Base-by-base conservation (phyloP, 139 green algal species). In the Chlamydomonas eustigma region DNA sequence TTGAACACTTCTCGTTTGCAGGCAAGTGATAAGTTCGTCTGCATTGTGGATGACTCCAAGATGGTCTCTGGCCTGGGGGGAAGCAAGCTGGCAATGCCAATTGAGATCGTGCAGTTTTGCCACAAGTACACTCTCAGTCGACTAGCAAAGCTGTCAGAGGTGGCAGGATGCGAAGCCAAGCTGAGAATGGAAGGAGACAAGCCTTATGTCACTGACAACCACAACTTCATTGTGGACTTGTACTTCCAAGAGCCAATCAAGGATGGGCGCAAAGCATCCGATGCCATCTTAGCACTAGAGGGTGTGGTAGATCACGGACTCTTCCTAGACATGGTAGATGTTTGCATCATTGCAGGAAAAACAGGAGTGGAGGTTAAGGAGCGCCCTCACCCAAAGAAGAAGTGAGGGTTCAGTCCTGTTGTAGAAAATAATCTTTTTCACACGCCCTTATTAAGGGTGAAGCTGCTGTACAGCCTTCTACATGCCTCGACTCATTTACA, bases 51-150 rank as follows among this genome's bases (percentile, higher is more conserved):
- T 75, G 96, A 99, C 68, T 93, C 92, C 66, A 99, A 99, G 90
- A 81, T 97, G 79, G 91, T 98, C 35, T 34, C 77, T 0, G 92
- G 91, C 12, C 86, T 97, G 63, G 93, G 93, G 5, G 93, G 93
- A 80, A 92, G 83, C 88, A 93, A 96, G 87, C 81, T 94, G 75
- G 93, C 96, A 12, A 98, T 99, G 93, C 96, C 96, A 18, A 92
- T 99, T 28, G 96, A 99, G 85, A 95, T 99, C 74, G 91, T 97
- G 39, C 96, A 98, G 88, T 99, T 99, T 85, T 99, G 96, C 91
- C 92, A 94, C 83, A 82, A 89, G 66, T 97, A 96, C 86, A 97
- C 89, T 0, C 89, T 96, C 12, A 32, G 87, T 35, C 85, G 87
- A 32, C 74, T 93, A 52, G 78, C 81, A 3, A 76, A 79, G n/a